Evolutionary conservation across 2,329 filamentous ascomycete genomes (phyloP), one percentile per base, ranked within the genome.

Genomic region (Xylariaceae sp.): DNA sequence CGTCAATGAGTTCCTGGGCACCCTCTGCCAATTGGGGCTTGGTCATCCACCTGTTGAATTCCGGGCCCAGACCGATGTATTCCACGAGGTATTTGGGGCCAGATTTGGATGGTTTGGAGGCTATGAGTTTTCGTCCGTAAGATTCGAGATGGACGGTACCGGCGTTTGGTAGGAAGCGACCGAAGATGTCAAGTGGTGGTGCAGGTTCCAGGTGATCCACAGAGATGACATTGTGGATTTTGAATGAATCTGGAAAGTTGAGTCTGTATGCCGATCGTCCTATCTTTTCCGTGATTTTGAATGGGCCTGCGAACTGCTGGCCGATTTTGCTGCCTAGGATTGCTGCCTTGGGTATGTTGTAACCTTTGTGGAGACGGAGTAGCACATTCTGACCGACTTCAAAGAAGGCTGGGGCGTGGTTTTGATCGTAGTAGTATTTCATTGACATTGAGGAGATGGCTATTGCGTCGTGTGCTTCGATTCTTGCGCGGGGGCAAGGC

Each of bases 271-370:
- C 55, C 1, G 48, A 57, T 1, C 47, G 48, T 6, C 55, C 55
- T 23, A 57, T 11, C 3, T 48, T 34, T 34, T 57, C 39, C 2
- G 9, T n/a, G 9, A 53, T 15, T 2, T 4, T 45, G 50, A 58
- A 58, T 2, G 51, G 56, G 1, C 56, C 50, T 1, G 56, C 56
- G 50, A 47, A 58, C 48, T 48, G 56, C 13, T 58, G 56, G 3
- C 50, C 50, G 2, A 58, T 13, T 42, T 58, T 58, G 3, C 17
- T 15, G 3, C 56, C 56, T 1, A 53, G 3, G 3, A 44, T 23
- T 1, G 39, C 39, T 1, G 56, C 50, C 9, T 37, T 35, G 1
- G 56, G 56, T 13, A 58, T 51, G 15, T 42, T 48, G 48, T 58
- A 58, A 13, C 56, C 56, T 10, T 53, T 53, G 34, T 58, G 56